Evolutionary conservation across 768 basidiomycete species (phyloP), one percentile per base, ranked within the genome.

Genomic region (Daedalea quercina): DNA sequence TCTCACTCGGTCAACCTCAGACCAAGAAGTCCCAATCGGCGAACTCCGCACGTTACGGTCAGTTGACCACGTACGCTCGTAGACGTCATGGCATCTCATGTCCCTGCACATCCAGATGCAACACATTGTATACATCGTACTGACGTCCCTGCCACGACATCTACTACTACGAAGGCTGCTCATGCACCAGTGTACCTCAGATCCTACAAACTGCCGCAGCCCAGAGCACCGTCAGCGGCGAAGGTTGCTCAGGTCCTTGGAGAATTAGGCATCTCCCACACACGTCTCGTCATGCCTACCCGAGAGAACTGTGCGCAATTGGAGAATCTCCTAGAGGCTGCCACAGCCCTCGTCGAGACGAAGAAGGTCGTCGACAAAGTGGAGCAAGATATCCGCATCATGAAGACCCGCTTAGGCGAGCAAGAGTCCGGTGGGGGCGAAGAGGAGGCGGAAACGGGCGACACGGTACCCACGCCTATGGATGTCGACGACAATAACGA

Each of bases 261-360:
- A 7, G 94, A 97, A 68, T 75, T 94, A 11, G 85, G 86, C 13
- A 71, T 96, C 11, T 77, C 78, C 15, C 75, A 82, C 51, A 78
- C 77, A 15, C 82, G 87, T 11, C 77, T 99, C 47, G 89, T 95
- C 55, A 97, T 98, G 93, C 96, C 96, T 17, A 97, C 96, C 2
- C 77, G 83, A 35, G 83, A 84, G 23, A 96, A 93, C 57, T 75
- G 85, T 50, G 74, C 78, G 49, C 80, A 79, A 59, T 73, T 94
- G 19, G 93, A 96, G 56, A 72, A 75, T 13, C 68, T 98, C 15
- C 62, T 94, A 43, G 83, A 85, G 3, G 82, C 87, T 2, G 80
- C 90, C 1, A 77, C 77, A 3, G 74, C 79, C 12, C 69, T 97
- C 62, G 77, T 95, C n/a, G 91, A 97, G 62, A 85, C 83, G 58